These are phyloP conservation scores for Syzygium malaccense DNA, from an alignment of 441 rosid genomes.

Conservation along the genomic window DNA sequence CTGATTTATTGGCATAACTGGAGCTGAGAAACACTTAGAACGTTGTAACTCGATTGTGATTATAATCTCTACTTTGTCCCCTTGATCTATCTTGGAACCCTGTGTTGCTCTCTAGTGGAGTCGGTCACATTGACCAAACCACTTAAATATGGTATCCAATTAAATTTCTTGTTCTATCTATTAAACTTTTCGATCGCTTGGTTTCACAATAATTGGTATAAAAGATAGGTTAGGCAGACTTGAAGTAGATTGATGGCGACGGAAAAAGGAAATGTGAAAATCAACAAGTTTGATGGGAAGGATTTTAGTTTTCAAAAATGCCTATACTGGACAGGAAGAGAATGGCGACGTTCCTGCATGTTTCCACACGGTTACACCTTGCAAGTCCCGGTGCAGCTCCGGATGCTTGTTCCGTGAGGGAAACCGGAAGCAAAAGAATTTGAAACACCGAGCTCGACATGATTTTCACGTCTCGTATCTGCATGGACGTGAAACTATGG, in stretches of 20 bases:
- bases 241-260: background rate
- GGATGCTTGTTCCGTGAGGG: too few species aligned
- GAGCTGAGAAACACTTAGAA: background rate
- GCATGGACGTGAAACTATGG: background rate
- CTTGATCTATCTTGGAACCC: background rate
- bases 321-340: background rate
- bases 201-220: background rate
- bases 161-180: background rate
- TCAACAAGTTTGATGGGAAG: background rate
- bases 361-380: too few species aligned
- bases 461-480: background rate
- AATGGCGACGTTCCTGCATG: too few species aligned
- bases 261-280: background rate
- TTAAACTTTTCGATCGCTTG: background rate
- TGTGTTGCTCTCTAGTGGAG: background rate
- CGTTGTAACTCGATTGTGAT: background rate
- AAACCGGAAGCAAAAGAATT: too few species aligned
- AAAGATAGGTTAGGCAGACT: background rate
- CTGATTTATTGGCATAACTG: background rate
- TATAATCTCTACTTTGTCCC: background rate
- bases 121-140: fast-evolving
- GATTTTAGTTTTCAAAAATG: background rate
- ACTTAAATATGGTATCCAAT: background rate
- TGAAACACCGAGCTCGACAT: background rate
- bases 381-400: too few species aligned